Conservation (phyloP, 2,329 filamentous ascomycete genomes). For the Daldinia eschscholtzii region DNA sequence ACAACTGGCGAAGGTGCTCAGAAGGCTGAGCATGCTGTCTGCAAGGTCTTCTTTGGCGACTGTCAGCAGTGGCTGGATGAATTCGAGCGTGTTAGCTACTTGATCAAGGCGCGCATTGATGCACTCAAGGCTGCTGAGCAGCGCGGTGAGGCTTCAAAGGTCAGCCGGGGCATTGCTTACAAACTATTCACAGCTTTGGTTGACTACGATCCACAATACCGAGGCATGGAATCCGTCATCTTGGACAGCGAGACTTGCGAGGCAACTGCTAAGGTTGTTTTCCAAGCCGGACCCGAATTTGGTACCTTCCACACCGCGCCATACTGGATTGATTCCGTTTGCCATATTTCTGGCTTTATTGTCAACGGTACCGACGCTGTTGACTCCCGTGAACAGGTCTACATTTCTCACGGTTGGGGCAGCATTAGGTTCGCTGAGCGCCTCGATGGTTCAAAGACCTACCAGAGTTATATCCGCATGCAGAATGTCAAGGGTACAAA, state of each 20-base stretch:
- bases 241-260: conserved; percentile 66
- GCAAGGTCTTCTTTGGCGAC: conserved; percentile 72
- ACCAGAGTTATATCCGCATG: conserved; percentile 70
- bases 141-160: conserved; percentile 76
- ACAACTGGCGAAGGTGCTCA: conserved; percentile 70
- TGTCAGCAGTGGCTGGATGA: conserved; percentile 71
- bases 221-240: conserved; percentile 70
- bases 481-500: conserved; percentile 64
- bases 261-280: conserved; percentile 65
- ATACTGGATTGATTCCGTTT: conserved; percentile 70
- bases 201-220: conserved; percentile 67
- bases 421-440: conserved; percentile 64
- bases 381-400: conserved; percentile 67
- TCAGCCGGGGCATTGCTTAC: conserved; percentile 82
- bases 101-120: conserved; percentile 74
- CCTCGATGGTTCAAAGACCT: conserved; percentile 60
- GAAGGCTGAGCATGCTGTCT: conserved; percentile 71
- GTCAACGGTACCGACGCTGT: conserved; percentile 70
- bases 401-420: conserved; percentile 72
- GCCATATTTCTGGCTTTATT: conserved; percentile 72
- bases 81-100: conserved; percentile 76
- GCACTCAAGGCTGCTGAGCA: conserved; percentile 70
- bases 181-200: conserved; percentile 73
- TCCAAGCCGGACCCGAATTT: conserved; percentile 62
- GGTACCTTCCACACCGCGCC: conserved; percentile 69